phyloP scores from a whole-genome alignment of 805 yeast species.

The Hanseniaspora vineae region DNA sequence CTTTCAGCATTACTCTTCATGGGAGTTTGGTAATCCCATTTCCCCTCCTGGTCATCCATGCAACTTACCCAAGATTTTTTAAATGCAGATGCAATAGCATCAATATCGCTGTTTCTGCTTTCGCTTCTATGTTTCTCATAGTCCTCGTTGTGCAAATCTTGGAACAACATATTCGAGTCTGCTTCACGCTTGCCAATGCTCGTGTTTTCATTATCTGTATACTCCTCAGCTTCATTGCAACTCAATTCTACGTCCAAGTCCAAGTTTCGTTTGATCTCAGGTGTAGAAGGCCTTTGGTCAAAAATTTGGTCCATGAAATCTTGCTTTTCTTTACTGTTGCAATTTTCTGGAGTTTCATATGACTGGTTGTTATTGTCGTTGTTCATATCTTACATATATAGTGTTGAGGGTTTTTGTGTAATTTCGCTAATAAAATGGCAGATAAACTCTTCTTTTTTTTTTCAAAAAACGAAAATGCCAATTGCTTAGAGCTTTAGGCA shows the following conservation, averaged over 20 bases:
- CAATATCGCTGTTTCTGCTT: conserved; percentile 9
- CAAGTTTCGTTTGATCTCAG: neutral
- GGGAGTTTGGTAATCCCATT: too few species aligned
- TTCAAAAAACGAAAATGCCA: too few species aligned
- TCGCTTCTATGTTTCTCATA: neutral
- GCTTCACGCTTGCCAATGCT: neutral
- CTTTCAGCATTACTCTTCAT: neutral
- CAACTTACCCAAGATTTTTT: conserved; percentile 22
- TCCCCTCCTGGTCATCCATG: neutral
- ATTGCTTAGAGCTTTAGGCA: too few species aligned
- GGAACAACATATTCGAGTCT: too few species aligned
- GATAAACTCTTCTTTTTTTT: too few species aligned
- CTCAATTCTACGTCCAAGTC: neutral
- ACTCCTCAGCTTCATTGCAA: neutral
- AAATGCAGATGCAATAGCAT: conserved; percentile 20
- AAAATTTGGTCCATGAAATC: neutral
- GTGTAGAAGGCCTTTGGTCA: neutral
- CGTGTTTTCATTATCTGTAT: neutral
- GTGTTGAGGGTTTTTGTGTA: too few species aligned
- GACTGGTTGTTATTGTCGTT: too few species aligned
- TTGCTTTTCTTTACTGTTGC: neutral
- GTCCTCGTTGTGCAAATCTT: too few species aligned
- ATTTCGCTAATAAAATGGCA: too few species aligned
- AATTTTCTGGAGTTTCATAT: too few species aligned
- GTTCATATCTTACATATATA: too few species aligned